phyloP scores from a whole-genome alignment of 345 rosid genomes.

The Eucalyptus marginata region DNA sequence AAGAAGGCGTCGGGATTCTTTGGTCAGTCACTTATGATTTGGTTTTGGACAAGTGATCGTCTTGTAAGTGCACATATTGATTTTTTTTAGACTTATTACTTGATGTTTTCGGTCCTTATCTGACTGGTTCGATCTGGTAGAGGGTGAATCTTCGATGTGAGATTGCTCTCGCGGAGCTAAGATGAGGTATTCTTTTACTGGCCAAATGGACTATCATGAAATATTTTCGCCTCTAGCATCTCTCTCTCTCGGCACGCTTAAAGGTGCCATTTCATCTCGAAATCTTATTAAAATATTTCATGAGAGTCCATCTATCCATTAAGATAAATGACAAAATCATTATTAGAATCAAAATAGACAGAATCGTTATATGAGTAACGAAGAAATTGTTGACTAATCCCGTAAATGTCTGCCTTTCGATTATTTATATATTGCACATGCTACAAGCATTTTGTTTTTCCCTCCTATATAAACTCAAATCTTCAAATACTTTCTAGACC shows the following conservation, averaged over 20 bases:
- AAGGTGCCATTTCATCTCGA: not conserved
- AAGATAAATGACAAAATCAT: not conserved
- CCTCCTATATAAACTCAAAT: not conserved
- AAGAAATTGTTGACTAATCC: not conserved
- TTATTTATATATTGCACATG: not conserved
- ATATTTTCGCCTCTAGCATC: too few species aligned
- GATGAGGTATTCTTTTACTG: too few species aligned
- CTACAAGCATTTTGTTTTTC: not conserved
- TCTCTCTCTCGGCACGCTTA: too few species aligned
- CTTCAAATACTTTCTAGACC: not conserved
- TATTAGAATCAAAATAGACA: not conserved
- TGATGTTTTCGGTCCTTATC: too few species aligned
- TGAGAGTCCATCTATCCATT: not conserved
- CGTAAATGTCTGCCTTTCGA: not conserved
- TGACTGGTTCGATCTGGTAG: not conserved
- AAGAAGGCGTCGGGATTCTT: not conserved
- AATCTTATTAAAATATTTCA: not conserved
- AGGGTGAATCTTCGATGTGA: not conserved
- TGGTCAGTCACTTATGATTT: not conserved
- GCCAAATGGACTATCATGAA: too few species aligned
- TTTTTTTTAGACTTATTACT: not conserved
- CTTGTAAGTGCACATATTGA: not conserved
- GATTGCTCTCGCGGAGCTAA: not conserved
- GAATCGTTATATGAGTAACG: not conserved
- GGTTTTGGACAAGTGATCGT: not conserved